Percentiles rank a stretch among this genome's conserved stretches.
These are phyloP conservation scores for Thyridium curvatum DNA, from an alignment of 2,329 filamentous ascomycete species.

Conservation along the genomic window DNA sequence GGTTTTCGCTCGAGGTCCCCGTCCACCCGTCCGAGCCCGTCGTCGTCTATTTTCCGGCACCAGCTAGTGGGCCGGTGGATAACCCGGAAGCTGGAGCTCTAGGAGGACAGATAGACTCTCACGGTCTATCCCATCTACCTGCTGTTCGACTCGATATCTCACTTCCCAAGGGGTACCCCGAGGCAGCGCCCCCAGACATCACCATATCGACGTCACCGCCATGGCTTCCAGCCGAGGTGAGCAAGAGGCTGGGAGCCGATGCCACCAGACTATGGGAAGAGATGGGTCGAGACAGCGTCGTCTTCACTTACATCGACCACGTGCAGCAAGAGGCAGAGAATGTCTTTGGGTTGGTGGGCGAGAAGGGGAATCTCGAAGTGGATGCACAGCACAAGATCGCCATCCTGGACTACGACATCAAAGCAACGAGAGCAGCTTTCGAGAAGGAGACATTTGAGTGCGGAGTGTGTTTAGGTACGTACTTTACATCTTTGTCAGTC, in stretches of 20 bases:
- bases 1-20: slow-evolving; percentile 50
- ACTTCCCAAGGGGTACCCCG: slow-evolving; percentile 54
- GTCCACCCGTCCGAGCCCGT: slow-evolving; percentile 48
- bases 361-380: slow-evolving; percentile 42
- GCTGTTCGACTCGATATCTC: slow-evolving; percentile 45
- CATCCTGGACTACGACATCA: slow-evolving; percentile 72
- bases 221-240: slow-evolving; percentile 47
- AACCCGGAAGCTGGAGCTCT: slow-evolving; percentile 7
- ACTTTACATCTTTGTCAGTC: too few relatives aligned
- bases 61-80: slow-evolving; percentile 23
- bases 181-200: slow-evolving; percentile 41
- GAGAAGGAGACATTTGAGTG: slow-evolving; percentile 83
- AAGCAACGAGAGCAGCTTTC: slow-evolving; percentile 68
- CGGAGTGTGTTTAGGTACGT: slow-evolving; percentile 67
- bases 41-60: slow-evolving; percentile 50
- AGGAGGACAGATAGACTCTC: slow-evolving; percentile 30
- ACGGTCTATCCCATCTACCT: slow-evolving; percentile 51
- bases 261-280: slow-evolving; percentile 55
- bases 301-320: slow-evolving; percentile 59
- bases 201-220: slow-evolving; percentile 45
- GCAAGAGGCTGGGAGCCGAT: slow-evolving; percentile 44
- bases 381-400: slow-evolving; percentile 57
- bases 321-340: slow-evolving; percentile 52
- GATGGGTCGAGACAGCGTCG: slow-evolving; percentile 49
- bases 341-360: slow-evolving; percentile 51